Base-by-base conservation (phyloP, 768 basidiomycete genomes). In the Psilocybe cyanescens region DNA sequence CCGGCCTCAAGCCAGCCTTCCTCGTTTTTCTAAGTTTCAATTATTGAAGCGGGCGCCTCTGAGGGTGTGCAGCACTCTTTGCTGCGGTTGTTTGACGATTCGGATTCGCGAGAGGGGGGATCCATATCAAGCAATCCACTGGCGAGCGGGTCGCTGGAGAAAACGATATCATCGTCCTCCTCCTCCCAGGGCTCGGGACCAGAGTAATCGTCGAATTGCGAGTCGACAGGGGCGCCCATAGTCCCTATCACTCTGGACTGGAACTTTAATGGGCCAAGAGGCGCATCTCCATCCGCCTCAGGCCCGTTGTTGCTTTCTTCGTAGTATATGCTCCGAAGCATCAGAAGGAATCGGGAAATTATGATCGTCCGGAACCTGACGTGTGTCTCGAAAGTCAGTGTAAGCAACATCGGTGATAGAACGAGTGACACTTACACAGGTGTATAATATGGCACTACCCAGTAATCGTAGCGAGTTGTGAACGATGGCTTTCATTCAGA, bases 401-500 rank as follows among this genome's bases (percentile, higher is more conserved):
- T 30, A 52, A 24, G 17, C 29, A 30, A 4, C 45, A 12, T 46
- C 5, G 17, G 8, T 31, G 46, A 49, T 33, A 5, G 35, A 37
- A 50, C 35, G 17, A 45, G 19, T n/a, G 19, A 6, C 28, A 65
- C 74, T 30, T 63, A 73, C 74, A 74, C 74, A 44, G 74, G 74
- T 0, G 71, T 75, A 37, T 72, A 75, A 54, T 73, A 75, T 11
- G 74, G 74, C 7, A 75, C 74, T 14, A 75, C 72, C 74, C 72
- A 75, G 57, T 74, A 75, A 49, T 73, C 71, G 57, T 74, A 75
- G 6, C 72, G 70, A 1, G 72, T 70, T 3, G 70, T 72, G 37
- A 70, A 68, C 55, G 64, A 48, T 16, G 74, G 71, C 72, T 75
- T 46, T 5, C 33, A 35, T 52, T 33, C 35, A 39, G 31, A 54